phyloP scores from a whole-genome alignment of 1,284 basidiomycete species.

The Phlebopus sp. region DNA sequence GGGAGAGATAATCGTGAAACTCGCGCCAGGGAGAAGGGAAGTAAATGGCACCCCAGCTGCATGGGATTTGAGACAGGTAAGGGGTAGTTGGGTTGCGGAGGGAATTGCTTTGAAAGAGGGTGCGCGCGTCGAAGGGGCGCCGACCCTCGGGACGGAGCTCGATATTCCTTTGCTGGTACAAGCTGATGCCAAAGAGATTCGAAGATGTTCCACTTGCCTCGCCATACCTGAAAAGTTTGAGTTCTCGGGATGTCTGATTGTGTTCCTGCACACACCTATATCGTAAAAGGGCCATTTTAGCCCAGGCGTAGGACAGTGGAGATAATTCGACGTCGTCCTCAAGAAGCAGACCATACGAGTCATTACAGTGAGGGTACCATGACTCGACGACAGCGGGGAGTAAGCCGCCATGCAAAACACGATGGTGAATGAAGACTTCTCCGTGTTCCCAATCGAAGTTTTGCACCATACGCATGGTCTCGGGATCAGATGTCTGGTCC shows the following conservation, averaged over 20 bases:
- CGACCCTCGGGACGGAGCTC: conserved; percentile 72
- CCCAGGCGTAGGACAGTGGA: conserved; percentile 79
- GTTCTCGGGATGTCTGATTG: neutral
- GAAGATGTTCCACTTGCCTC: conserved; percentile 35
- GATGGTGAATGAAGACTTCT: conserved; percentile 56
- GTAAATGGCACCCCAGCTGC: conserved; percentile 88
- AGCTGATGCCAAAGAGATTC: conserved; percentile 70
- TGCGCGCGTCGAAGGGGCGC: conserved; percentile 61
- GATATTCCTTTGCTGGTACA: conserved; percentile 80
- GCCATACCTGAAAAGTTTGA: conserved; percentile 51
- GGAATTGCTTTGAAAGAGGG: conserved; percentile 46
- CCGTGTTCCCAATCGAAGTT: conserved; percentile 61
- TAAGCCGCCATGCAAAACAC: conserved; percentile 72
- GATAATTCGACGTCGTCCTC: conserved; percentile 85
- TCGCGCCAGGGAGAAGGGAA: conserved; percentile 84
- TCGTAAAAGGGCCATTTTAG: conserved; percentile 68
- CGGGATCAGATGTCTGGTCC: conserved; percentile 67
- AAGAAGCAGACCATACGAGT: conserved; percentile 74
- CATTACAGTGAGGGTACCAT: conserved; percentile 74
- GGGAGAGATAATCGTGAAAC: conserved; percentile 72
- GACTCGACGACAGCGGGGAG: conserved; percentile 81
- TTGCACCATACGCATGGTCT: conserved; percentile 53
- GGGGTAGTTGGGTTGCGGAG: conserved; percentile 52
- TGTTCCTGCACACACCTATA: conserved; percentile 58
- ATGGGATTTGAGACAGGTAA: conserved; percentile 80